Evolutionary conservation across 2,329 filamentous ascomycete genomes (phyloP), one percentile per base, ranked within the genome.

Genomic region (Paecilomyces fulvus): DNA sequence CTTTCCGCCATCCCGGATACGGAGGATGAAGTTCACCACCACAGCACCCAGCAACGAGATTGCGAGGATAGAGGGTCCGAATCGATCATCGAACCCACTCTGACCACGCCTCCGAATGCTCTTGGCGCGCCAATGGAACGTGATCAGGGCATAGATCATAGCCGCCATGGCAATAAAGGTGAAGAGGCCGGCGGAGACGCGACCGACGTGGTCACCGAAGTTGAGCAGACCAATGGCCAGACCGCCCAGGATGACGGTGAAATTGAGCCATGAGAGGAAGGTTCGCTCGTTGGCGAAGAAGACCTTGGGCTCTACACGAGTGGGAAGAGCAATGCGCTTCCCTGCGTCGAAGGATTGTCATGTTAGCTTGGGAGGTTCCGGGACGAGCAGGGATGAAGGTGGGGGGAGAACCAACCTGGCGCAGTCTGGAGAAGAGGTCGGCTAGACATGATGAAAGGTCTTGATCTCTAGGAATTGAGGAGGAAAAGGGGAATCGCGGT

Each of bases 241-340:
- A 61, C 94, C 94, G 69, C 94, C 94, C 60, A 99, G 88, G 75
- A 99, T 92, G 70, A 99, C 92, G 73, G 92, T 96, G 81, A 97
- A 97, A 83, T 99, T 99, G 70, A 99, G 89, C 94, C 94, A 99
- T 76, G 91, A 96, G 69, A 99, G 86, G 74, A 99, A 99, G 61
- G 94, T 99, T 61, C 94, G 90, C 79, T 99, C 94, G 81, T 99
- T 99, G 77, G 94, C 94, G 81, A 99, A 99, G 85, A 97, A 99
- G 80, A 99, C 94, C 78, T 99, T 99, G 67, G 94, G 94, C 77
- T 99, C 94, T 75, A 99, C 92, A 65, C 94, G 91, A 59, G 92
- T 96, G 57, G 94, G 94, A 62, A 99, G 90, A 68, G 94, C 92
- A 73, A 99, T 97, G 72, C 92, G 90, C 80, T 99, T 99, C 83